Base-by-base conservation (phyloP, 2,329 filamentous ascomycete species). In the Grosmannia penicillata region DNA sequence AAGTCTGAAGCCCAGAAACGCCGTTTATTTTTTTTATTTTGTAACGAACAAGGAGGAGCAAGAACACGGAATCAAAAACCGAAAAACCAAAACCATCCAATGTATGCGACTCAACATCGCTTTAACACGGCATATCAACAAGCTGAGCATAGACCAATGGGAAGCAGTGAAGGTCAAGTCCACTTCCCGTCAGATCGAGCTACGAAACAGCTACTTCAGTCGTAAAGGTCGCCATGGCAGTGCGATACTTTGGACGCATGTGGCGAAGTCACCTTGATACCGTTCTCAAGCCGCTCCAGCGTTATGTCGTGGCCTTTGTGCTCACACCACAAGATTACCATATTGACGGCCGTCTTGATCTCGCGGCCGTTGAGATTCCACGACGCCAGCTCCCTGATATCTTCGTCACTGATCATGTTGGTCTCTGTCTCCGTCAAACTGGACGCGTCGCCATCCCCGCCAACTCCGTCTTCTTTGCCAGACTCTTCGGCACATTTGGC, bases 331-430 rank as follows among this genome's bases (percentile, higher is more conserved):
- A 50, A 57, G 36, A 53, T 51, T 1, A 58, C 59, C 62, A 65
- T 63, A 51, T 65, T 60, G 47, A 66, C 54, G 8, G 58, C 60
- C 39, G 58, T 64, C 49, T 66, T 66, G 45, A 65, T 68, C 54
- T 64, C 58, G 18, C 61, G 51, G 5, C 60, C 64, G 33, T 66
- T 68, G 39, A 64, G 53, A 41, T 54, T 50, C 60, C 56, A 63
- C 18, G 54, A 49, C 3, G 53, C 51, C 10, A 68, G 50, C 44
- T 62, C 53, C 22, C 49, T 46, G 4, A 66, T 42, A 25, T 65
- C 58, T 8, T 52, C 53, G 2, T 61, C 57, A 17, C 48, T 45
- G 13, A 56, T 17, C 3, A 29, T 31, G 13, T 43, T 9, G 22
- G 38, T 18, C 6, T 14, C 5, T 11, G 18, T 7, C 11, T 6